Evolutionary conservation across 345 rosid species (phyloP).

Genomic region (Cardamine occulta): DNA sequence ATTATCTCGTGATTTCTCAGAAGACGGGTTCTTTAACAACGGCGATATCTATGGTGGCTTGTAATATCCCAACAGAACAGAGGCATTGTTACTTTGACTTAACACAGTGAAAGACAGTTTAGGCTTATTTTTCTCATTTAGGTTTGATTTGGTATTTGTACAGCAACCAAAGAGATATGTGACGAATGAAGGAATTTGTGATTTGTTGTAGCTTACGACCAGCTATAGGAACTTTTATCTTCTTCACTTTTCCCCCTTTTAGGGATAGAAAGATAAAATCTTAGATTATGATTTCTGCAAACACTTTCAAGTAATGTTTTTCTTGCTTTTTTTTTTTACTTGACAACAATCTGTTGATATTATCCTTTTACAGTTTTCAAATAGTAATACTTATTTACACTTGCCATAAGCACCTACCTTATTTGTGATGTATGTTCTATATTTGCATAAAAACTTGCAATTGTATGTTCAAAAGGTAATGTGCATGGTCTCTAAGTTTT

Average conservation of each 20-base stretch:
- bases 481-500: neutral
- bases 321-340: neutral
- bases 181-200: conserved; percentile 7
- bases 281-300: neutral
- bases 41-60: conserved; percentile 29
- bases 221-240: conserved; percentile 16
- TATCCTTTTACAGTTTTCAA: neutral
- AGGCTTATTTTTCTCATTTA: conserved; percentile 28
- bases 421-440: neutral
- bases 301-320: neutral
- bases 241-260: neutral
- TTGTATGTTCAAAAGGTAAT: neutral
- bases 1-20: conserved; percentile 35
- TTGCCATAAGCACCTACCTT: neutral
- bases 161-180: conserved; percentile 30
- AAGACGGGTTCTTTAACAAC: conserved; percentile 35
- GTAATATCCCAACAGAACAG: conserved; percentile 29
- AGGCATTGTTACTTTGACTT: conserved; percentile 33
- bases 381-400: neutral
- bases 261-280: neutral
- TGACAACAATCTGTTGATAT: conserved; percentile 10
- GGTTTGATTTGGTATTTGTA: conserved; percentile 34
- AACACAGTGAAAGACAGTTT: conserved; percentile 30
- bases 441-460: neutral
- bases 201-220: conserved; percentile 24